phyloP scores from a whole-genome alignment of 1,284 basidiomycete species.

The Dichomitus squalens region DNA sequence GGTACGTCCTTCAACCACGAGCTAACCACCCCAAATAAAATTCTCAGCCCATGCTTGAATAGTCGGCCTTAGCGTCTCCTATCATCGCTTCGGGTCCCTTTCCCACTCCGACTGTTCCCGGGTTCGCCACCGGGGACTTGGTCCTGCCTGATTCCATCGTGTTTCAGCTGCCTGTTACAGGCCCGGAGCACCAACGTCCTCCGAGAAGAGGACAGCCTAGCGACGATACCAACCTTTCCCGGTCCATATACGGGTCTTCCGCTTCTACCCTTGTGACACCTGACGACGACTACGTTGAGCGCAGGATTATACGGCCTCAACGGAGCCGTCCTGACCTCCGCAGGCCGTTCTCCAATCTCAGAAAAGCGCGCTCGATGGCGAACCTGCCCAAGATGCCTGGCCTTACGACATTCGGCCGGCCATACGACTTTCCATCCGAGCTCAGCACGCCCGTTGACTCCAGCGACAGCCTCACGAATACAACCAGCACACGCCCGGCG shows the following conservation, averaged over 20 bases:
- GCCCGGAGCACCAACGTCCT: no score
- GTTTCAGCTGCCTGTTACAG: slow-evolving; percentile 1
- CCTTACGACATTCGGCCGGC: no score
- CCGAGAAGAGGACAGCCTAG: slow-evolving; percentile 2
- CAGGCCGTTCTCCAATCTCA: slow-evolving; percentile 7
- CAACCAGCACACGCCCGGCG: not conserved
- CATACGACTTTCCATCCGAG: not conserved
- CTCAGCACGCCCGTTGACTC: not conserved
- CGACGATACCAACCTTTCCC: not conserved
- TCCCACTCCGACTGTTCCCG: slow-evolving; percentile 3
- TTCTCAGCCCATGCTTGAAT: not conserved
- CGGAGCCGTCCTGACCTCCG: slow-evolving; percentile 7
- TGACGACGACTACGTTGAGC: slow-evolving; percentile 12
- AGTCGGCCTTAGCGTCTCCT: not conserved
- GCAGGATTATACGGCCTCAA: slow-evolving; percentile 10
- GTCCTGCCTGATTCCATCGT: slow-evolving; percentile 5
- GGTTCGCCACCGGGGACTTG: not conserved
- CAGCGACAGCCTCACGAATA: not conserved
- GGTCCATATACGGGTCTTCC: not conserved
- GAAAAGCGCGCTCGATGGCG: not conserved
- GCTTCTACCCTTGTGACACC: not conserved
- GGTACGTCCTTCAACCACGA: not conserved
- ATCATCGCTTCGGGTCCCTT: not conserved
- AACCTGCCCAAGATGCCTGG: no score
- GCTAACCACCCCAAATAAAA: not conserved